Evolutionary conservation across 2,329 filamentous ascomycete species (phyloP), one percentile per base, ranked within the genome.

Genomic region (Exophiala dermatitidis): DNA sequence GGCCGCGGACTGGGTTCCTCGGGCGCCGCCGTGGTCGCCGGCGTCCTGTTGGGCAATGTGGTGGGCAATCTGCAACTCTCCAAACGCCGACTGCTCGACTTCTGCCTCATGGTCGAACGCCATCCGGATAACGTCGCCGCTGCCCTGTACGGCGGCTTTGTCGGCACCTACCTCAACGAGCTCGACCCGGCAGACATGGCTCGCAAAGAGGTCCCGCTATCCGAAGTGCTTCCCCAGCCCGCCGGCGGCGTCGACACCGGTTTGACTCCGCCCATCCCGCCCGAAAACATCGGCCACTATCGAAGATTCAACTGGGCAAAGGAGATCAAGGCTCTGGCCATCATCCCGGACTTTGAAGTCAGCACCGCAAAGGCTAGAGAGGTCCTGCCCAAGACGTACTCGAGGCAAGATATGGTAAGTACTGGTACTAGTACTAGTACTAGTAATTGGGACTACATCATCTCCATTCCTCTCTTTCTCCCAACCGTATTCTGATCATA

Each of bases 101-200:
- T 90, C 70, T 95, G 89, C 67, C 77, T 98, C 62, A 98, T 98
- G 93, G 95, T 63, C 71, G 68, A 95, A 72, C 83, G 89, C 60
- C 90, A 95, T 70, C 90, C 90, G 7, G 90, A 95, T 72, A 95
- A 95, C 67, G 89, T 98, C 48, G 93, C 90, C 53, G 93, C 93
- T 9, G 90, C 93, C 5, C 81, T 97, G 34, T 97, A 94, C 65
- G 93, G 93, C 62, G 93, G 93, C 32, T 97, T 98, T 63, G 90
- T 98, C 29, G 93, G 93, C 56, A 96, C 91, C 12, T 97, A 97
- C 68, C 80, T 97, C 56, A 95, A 94, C 73, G 91, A 95, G 56
- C 78, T 97, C 61, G 83, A 87, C 61, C 87, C 90, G 2, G 88
- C 90, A 69, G 91, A 97, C 65, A 85, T 90, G 56, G 88, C 89